Conservation (phyloP, 1,284 basidiomycete genomes). For the Microbotryum lychnidis-dioicae region DNA sequence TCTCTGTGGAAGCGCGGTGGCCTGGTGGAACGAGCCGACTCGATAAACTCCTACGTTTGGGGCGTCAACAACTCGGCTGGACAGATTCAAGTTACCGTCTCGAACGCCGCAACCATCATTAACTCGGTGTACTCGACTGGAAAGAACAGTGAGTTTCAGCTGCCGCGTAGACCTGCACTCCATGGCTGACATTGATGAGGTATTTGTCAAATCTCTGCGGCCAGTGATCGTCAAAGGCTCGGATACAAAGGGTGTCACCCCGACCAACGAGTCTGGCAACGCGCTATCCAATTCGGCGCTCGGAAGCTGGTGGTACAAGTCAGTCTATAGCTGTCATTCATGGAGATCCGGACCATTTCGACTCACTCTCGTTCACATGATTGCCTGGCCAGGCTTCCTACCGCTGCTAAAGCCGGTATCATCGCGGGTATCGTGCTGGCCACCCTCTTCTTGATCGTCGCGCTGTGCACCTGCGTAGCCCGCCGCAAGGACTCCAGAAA, state of each 20-base stretch:
- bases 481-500: slow-evolving; percentile 7
- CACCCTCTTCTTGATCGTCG: slow-evolving; percentile 24
- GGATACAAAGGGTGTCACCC: slow-evolving; percentile 19
- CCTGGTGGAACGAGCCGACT: slow-evolving; percentile 15
- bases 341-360: not conserved
- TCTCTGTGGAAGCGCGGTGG: not conserved
- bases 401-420: slow-evolving; percentile 18
- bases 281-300: slow-evolving; percentile 9
- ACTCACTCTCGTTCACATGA: not conserved
- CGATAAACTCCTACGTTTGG: slow-evolving; percentile 20
- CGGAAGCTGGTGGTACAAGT: slow-evolving; percentile 26
- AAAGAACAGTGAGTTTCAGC: slow-evolving; percentile 19
- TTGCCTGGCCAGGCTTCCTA: slow-evolving; percentile 3
- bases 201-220: not conserved
- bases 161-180: not conserved
- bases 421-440: slow-evolving; percentile 18
- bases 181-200: too few relatives aligned
- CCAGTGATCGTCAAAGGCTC: slow-evolving; percentile 23
- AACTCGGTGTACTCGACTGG: slow-evolving; percentile 27
- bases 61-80: slow-evolving; percentile 28
- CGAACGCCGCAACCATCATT: slow-evolving; percentile 23
- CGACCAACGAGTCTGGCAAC: not conserved
- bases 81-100: slow-evolving; percentile 18
- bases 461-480: slow-evolving; percentile 21
- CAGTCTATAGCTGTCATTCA: too few relatives aligned